Evolutionary conservation across 2,329 filamentous ascomycete species (phyloP).

Genomic region (Cryoendolithus antarcticus): DNA sequence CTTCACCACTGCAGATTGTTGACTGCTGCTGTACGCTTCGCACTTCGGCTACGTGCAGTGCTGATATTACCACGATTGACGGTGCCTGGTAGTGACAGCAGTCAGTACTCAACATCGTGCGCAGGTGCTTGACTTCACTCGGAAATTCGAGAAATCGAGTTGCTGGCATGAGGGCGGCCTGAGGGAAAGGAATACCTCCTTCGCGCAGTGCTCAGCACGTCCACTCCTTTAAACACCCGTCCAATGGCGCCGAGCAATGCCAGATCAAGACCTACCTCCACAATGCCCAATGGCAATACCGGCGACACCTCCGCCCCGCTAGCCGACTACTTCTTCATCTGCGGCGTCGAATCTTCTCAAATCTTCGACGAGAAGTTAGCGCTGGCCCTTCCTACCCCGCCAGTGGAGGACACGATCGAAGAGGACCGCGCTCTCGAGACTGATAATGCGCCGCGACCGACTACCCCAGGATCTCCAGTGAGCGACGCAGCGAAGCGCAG

Average conservation of each 20-base stretch:
- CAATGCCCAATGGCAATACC: slow-evolving; percentile 4
- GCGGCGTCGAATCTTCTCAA: slow-evolving; percentile 39
- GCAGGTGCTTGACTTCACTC: too few relatives aligned
- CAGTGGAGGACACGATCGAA: slow-evolving; percentile 46
- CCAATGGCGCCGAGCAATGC: slow-evolving; percentile 3
- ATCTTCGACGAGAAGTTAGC: slow-evolving; percentile 34
- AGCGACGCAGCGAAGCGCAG: slow-evolving; percentile 25
- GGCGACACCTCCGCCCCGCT: slow-evolving; percentile 38
- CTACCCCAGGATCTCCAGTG: slow-evolving; percentile 31
- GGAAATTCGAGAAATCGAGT: too few relatives aligned
- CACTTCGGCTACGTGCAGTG: too few relatives aligned
- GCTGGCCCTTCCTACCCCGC: slow-evolving; percentile 9
- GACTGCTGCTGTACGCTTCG: too few relatives aligned
- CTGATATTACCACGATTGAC: too few relatives aligned
- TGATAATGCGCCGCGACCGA: slow-evolving; percentile 33
- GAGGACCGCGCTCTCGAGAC: slow-evolving; percentile 48
- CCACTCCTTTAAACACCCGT: background rate
- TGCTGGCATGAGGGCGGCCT: too few relatives aligned
- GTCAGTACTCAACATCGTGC: too few relatives aligned
- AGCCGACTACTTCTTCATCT: slow-evolving; percentile 57
- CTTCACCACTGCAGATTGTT: too few relatives aligned
- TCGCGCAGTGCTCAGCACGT: slow-evolving; percentile 4
- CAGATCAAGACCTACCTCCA: slow-evolving; percentile 2
- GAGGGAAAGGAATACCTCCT: too few relatives aligned
- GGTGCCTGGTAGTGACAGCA: too few relatives aligned